Percentiles rank a stretch among this genome's conserved stretches.
Conservation (phyloP, 345 rosid genomes). For the Rubroshorea leprosula region DNA sequence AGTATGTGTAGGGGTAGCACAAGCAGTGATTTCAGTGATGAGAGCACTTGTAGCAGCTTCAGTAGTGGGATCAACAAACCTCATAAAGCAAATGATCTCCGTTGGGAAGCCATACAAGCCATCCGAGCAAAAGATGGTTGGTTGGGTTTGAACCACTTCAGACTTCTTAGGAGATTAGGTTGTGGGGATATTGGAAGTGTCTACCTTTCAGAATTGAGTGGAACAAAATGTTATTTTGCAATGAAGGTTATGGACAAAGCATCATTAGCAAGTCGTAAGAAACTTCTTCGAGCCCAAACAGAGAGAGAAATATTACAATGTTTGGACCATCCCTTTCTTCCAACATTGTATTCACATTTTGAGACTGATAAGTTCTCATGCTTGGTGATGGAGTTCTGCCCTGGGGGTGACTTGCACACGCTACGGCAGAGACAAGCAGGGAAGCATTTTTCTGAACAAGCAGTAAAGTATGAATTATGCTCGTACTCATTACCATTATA, state of each 20-base stretch:
- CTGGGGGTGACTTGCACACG: slow-evolving; percentile 86
- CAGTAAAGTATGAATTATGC: slow-evolving; percentile 53
- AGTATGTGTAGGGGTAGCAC: slow-evolving; percentile 51
- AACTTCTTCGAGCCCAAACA: slow-evolving; percentile 76
- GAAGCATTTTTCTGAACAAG: slow-evolving; percentile 74
- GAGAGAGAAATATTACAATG: slow-evolving; percentile 74
- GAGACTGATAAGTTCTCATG: slow-evolving; percentile 83
- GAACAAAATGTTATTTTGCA: background rate
- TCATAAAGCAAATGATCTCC: slow-evolving; percentile 58
- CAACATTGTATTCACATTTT: slow-evolving; percentile 69
- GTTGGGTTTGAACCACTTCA: slow-evolving; percentile 68
- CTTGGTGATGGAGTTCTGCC: slow-evolving; percentile 84
- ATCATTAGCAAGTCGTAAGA: slow-evolving; percentile 67
- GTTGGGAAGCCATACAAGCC: slow-evolving; percentile 84
- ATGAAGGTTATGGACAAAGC: slow-evolving; percentile 13
- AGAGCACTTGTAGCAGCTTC: slow-evolving; percentile 59
- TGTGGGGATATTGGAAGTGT: slow-evolving; percentile 69
- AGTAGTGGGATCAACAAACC: slow-evolving; percentile 55
- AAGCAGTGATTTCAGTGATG: slow-evolving; percentile 68
- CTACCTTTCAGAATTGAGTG: background rate
- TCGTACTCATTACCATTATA: background rate
- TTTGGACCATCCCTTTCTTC: slow-evolving; percentile 81
- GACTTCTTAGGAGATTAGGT: slow-evolving; percentile 69
- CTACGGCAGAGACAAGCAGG: slow-evolving; percentile 80
- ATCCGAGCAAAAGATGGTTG: slow-evolving; percentile 58